Base-by-base conservation (phyloP, 352 stramenopile genomes). In the Peronospora farinosa region DNA sequence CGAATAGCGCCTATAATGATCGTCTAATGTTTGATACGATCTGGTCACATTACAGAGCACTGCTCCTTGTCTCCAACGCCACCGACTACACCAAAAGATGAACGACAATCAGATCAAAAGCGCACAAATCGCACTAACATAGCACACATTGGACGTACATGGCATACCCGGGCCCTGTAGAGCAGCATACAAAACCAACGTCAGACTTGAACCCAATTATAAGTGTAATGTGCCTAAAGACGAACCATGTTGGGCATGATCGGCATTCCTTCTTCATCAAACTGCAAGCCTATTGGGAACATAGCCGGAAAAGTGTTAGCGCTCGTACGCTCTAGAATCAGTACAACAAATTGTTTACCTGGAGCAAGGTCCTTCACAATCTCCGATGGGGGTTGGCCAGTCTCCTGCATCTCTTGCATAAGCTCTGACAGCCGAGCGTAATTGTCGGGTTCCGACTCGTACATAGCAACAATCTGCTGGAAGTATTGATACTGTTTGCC, bases 341-440 rank as follows among this genome's bases (percentile, higher is more conserved):
- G 44, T 38, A 2, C 5, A 27, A 19, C 37, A 41, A 15, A 9
- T 51, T 43, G 31, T 5, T 44, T 44, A 60, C 72, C 96, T 32
- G 96, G 96, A 11, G 96, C 96, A 55, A 99, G 86, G n/a, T 98
- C 92, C 59, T 98, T 97, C 38, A 99, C 92, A 51, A 99, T 98
- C 60, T 99, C 96, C 9, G 78, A 83, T 17, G 96, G 96, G 7
- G 96, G 95, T 57, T 98, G 93, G 9, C 95, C 93, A 36, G 84
- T 97, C 53, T 92, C 80, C 51, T 92, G 78, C 78, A 94, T 90
- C 49, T 98, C 88, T 48, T 98, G 92, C 93, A 99, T 98, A 23
- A 98, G 80, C 61, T 98, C 88, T 62, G 97, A 97, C 28, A 99
- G 69, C 5, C 88, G 74, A 43, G 76, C 63, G 54, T 95, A 97